Evolutionary conservation across 768 basidiomycete species (phyloP).

Genomic region (Royoungia palumana): DNA sequence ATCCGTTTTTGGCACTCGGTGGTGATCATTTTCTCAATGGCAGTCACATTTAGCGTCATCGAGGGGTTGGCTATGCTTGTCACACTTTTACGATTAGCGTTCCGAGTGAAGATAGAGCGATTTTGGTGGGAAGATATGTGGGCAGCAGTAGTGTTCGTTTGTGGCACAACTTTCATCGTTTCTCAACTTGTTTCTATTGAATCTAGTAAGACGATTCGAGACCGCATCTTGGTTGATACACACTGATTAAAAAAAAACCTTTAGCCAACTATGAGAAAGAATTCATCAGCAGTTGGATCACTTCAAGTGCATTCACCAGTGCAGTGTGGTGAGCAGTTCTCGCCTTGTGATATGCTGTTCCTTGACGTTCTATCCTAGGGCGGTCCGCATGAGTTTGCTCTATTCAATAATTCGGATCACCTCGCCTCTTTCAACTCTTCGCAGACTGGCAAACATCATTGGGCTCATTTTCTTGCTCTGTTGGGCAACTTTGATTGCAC

Average conservation of each 20-base stretch:
- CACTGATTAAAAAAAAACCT: not conserved
- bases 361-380: not conserved
- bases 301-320: not conserved
- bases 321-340: not conserved
- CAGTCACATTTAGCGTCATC: constrained; percentile 4
- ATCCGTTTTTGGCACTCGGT: no score
- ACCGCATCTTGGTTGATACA: no score
- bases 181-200: not conserved
- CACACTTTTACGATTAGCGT: constrained; percentile 13
- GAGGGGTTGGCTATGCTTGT: constrained; percentile 7
- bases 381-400: constrained; percentile 4
- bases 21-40: no score
- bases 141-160: constrained; percentile 13
- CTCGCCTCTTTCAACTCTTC: not conserved
- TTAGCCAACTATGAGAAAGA: not conserved
- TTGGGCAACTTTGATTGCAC: not conserved
- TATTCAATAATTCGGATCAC: not conserved
- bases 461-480: not conserved
- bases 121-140: constrained; percentile 27
- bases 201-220: not conserved
- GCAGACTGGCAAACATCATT: not conserved
- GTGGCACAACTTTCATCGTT: not conserved
- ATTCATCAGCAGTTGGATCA: not conserved
- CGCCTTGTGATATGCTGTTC: not conserved
- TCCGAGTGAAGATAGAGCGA: constrained; percentile 15